These are phyloP conservation scores for Coemansia sp. DNA, from an alignment of 192 early-diverging fungal genomes.

Conservation along the genomic window DNA sequence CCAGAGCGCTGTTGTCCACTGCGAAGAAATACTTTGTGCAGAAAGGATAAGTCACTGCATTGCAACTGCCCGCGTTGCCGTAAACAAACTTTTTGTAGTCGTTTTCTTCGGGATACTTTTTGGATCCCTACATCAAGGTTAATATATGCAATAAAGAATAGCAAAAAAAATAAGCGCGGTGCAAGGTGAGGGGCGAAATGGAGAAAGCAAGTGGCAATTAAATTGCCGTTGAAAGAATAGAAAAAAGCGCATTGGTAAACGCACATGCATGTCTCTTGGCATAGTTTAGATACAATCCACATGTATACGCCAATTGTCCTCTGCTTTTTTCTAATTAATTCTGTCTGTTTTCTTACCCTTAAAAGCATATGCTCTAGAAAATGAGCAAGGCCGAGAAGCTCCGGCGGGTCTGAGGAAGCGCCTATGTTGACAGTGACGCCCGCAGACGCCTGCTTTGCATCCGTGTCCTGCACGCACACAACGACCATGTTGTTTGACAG, in stretches of 20 bases:
- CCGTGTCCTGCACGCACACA: slow-evolving; percentile 57
- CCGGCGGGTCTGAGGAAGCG: slow-evolving; percentile 56
- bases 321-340: too few relatives aligned
- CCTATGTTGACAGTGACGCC: slow-evolving; percentile 60
- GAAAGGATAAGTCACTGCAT: slow-evolving; percentile 10
- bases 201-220: too few relatives aligned
- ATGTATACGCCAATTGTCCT: too few relatives aligned
- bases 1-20: slow-evolving; percentile 1
- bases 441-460: slow-evolving; percentile 54
- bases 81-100: slow-evolving; percentile 48
- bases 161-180: too few relatives aligned
- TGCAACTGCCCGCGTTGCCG: slow-evolving; percentile 10
- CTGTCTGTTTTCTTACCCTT: slow-evolving; percentile 31
- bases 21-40: slow-evolving; percentile 17
- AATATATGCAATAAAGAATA: not conserved
- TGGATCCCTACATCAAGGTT: slow-evolving; percentile 36
- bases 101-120: slow-evolving; percentile 66
- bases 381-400: slow-evolving; percentile 63
- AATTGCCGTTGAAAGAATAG: too few relatives aligned
- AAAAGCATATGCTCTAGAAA: slow-evolving; percentile 68
- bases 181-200: too few relatives aligned
- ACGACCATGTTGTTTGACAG: slow-evolving; percentile 57
- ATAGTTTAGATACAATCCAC: too few relatives aligned
- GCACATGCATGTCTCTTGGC: too few relatives aligned
- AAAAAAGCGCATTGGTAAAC: too few relatives aligned